Percentiles rank a stretch among this genome's conserved stretches.
Conservation (phyloP, 495 filamentous ascomycete genomes). For the Penicillium lividum region DNA sequence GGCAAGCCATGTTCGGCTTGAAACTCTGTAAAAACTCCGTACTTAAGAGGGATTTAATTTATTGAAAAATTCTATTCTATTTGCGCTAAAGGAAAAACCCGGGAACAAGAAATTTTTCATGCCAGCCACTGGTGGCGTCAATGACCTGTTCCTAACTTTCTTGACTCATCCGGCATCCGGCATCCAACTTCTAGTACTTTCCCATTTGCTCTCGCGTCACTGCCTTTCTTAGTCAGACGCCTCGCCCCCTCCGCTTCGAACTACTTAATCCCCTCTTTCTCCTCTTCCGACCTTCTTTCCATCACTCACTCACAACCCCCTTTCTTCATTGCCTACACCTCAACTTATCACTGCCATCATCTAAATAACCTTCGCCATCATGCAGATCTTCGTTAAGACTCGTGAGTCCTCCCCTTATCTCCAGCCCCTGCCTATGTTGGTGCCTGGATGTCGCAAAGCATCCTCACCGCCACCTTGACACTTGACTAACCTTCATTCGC, state of each 20-base stretch:
- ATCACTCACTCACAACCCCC: slow-evolving; percentile 13
- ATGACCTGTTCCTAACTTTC: slow-evolving; percentile 18
- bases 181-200: slow-evolving; percentile 27
- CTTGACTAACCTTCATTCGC: slow-evolving; percentile 18
- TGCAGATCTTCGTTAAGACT: slow-evolving; percentile 99
- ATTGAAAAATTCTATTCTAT: slow-evolving; percentile 2
- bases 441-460: background rate
- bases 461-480: slow-evolving; percentile 11
- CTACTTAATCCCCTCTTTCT: slow-evolving; percentile 30
- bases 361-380: slow-evolving; percentile 41
- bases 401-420: slow-evolving; percentile 57
- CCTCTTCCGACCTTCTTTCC: slow-evolving; percentile 13
- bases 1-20: background rate
- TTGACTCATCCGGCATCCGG: slow-evolving; percentile 34
- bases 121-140: slow-evolving; percentile 26
- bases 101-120: slow-evolving; percentile 7
- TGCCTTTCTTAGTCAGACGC: slow-evolving; percentile 38
- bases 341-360: slow-evolving; percentile 13
- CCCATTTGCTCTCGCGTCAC: slow-evolving; percentile 20
- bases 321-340: slow-evolving; percentile 11
- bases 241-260: slow-evolving; percentile 37
- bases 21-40: background rate
- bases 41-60: background rate
- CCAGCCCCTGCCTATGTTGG: slow-evolving; percentile 4
- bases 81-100: slow-evolving; percentile 2